Evolutionary conservation across 805 yeast genomes (phyloP).

Genomic region (Metahyphopichia silvanorum): DNA sequence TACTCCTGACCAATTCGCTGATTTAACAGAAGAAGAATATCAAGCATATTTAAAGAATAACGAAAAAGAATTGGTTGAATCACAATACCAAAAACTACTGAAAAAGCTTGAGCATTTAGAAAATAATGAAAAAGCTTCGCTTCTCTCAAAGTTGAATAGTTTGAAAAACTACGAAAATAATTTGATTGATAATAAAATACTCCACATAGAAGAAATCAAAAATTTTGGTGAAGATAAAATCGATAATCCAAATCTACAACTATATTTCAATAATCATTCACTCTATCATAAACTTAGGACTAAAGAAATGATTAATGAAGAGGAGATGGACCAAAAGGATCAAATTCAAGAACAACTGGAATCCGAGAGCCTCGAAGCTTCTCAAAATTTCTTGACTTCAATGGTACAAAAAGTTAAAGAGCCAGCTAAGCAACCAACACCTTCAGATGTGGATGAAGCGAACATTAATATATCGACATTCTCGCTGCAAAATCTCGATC

Average conservation of each 20-base stretch:
- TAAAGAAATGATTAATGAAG: constrained; percentile 38
- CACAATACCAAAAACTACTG: constrained; percentile 13
- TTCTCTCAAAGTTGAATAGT: constrained; percentile 17
- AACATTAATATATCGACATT: constrained; percentile 7
- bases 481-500: constrained; percentile 8
- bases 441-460: background rate
- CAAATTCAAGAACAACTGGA: constrained; percentile 31
- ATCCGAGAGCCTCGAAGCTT: constrained; percentile 5
- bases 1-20: constrained; percentile 1
- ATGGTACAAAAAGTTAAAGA: constrained; percentile 2
- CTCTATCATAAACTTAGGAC: constrained; percentile 41
- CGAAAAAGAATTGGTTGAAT: constrained; percentile 21
- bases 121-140: constrained; percentile 12
- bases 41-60: constrained; percentile 12
- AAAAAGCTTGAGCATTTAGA: constrained; percentile 11
- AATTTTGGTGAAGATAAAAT: constrained; percentile 17
- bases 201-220: constrained; percentile 29
- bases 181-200: constrained; percentile 35
- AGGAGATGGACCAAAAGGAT: constrained; percentile 38
- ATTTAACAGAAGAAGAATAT: constrained; percentile 30
- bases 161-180: constrained; percentile 32
- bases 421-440: background rate
- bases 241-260: constrained; percentile 4
- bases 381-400: constrained; percentile 9
- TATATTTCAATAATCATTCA: constrained; percentile 41